A percentile compares a stretch with the other conserved stretches of the same genome.
phyloP scores from a whole-genome alignment of 805 yeast genomes.

The Tetrapisispora pingtungensis region DNA sequence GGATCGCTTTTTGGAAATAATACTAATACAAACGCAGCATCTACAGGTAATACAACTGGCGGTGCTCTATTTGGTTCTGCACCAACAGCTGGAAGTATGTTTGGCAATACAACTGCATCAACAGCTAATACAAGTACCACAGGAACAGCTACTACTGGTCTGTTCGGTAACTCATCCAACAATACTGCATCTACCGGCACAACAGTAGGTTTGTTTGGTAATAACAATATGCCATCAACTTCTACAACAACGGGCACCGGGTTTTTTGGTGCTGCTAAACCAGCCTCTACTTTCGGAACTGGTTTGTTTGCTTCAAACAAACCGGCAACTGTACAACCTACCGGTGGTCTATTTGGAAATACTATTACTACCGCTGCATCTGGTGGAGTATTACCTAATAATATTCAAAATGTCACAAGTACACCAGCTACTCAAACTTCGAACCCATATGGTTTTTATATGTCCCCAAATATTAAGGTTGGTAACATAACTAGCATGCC shows the following conservation, averaged over 20 bases:
- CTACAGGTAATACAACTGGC: conserved; percentile 3
- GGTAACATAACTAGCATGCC: conserved; percentile 30
- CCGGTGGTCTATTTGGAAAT: conserved; percentile 18
- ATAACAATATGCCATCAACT: background rate
- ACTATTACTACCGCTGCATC: conserved; percentile 1
- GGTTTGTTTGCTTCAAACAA: conserved; percentile 7
- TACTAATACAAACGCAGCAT: conserved; percentile 4
- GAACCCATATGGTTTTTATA: conserved; percentile 28
- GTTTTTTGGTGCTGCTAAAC: conserved; percentile 1
- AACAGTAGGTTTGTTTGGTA: conserved; percentile 8
- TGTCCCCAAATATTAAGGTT: conserved; percentile 14
- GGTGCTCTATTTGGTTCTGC: conserved; percentile 11
- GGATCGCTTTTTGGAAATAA: conserved; percentile 16
- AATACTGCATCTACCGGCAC: conserved; percentile 4
- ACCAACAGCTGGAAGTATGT: conserved; percentile 3
- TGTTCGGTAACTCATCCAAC: conserved; percentile 6
- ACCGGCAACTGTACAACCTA: conserved; percentile 1
- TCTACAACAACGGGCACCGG: conserved; percentile 2
- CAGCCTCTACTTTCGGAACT: conserved; percentile 12
- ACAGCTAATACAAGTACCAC: background rate
- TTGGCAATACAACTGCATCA: background rate
- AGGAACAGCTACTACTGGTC: conserved; percentile 3
- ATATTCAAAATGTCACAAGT: conserved; percentile 7
- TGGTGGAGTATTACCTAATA: conserved; percentile 18
- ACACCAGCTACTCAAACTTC: conserved; percentile 1